Percentiles rank a stretch among this genome's conserved stretches.
Conservation (phyloP, 169 alveolate species). For the Cryptosporidium ryanae region DNA sequence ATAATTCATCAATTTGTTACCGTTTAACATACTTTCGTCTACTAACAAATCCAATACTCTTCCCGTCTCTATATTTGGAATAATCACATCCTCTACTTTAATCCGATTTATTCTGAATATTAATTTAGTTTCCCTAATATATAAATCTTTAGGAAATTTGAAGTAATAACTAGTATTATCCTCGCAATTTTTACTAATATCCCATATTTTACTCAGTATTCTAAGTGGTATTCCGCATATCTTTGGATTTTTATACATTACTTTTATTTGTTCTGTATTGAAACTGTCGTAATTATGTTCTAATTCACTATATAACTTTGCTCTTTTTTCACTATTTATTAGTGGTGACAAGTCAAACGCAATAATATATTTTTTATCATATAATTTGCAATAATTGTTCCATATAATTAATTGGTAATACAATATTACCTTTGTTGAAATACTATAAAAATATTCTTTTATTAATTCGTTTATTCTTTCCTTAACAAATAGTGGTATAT, state of each 20-base stretch:
- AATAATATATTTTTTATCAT: constrained; percentile 14
- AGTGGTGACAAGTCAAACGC: constrained; percentile 13
- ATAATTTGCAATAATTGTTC: constrained; percentile 12
- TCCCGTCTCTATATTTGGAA: constrained; percentile 36
- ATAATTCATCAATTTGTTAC: background rate
- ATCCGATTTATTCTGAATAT: background rate
- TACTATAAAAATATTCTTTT: constrained; percentile 7
- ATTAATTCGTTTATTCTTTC: background rate
- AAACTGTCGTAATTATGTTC: background rate
- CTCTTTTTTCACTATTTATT: background rate
- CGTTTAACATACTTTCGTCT: background rate
- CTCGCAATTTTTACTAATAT: background rate
- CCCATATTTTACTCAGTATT: constrained; percentile 19
- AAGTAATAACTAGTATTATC: background rate
- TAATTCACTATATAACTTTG: background rate
- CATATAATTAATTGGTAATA: constrained; percentile 31
- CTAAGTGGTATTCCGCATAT: constrained; percentile 30
- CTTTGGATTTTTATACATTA: background rate
- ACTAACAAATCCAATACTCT: constrained; percentile 11
- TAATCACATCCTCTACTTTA: constrained; percentile 15
- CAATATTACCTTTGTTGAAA: constrained; percentile 11
- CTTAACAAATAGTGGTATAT: constrained; percentile 4
- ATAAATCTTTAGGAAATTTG: constrained; percentile 15
- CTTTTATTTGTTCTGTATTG: background rate
- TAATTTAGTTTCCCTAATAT: background rate